Evolutionary conservation across 257 asterid genomes (phyloP).

Genomic region (Petrea volubilis): DNA sequence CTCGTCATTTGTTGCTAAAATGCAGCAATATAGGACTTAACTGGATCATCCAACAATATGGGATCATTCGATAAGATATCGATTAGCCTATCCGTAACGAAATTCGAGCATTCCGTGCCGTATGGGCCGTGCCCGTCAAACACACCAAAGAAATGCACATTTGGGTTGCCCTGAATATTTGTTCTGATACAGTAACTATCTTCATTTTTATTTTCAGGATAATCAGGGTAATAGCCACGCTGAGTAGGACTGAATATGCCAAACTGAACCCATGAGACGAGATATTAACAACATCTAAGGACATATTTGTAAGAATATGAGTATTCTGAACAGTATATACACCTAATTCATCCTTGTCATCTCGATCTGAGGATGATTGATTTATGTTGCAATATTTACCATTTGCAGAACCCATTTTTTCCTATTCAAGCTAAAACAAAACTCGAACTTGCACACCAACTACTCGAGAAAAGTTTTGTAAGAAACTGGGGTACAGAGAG

Average conservation of each 20-base stretch:
- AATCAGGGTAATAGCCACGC: slow-evolving; percentile 85
- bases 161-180: slow-evolving; percentile 67
- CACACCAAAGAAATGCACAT: slow-evolving; percentile 96
- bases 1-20: slow-evolving; percentile 72
- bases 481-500: slow-evolving; percentile 37
- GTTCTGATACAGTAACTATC: slow-evolving; percentile 76
- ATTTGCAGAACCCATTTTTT: slow-evolving; percentile 79
- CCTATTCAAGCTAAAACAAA: slow-evolving; percentile 19
- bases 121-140: slow-evolving; percentile 90
- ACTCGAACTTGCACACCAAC: slow-evolving; percentile 37
- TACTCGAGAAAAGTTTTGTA: slow-evolving; percentile 44
- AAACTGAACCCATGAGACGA: slow-evolving; percentile 72
- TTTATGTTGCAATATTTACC: slow-evolving; percentile 73
- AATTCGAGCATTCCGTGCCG: slow-evolving; percentile 79
- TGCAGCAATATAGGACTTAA: slow-evolving; percentile 73
- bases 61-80: slow-evolving; percentile 59
- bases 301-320: slow-evolving; percentile 36
- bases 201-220: slow-evolving; percentile 85
- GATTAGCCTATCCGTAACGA: slow-evolving; percentile 73
- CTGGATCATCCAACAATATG: slow-evolving; percentile 75
- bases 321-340: slow-evolving; percentile 40
- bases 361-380: slow-evolving; percentile 56
- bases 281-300: slow-evolving; percentile 66
- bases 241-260: slow-evolving; percentile 70
- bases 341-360: slow-evolving; percentile 48